Percentiles rank a stretch among this genome's conserved stretches.
phyloP scores from a whole-genome alignment of 2,329 filamentous ascomycete species.

The Phyllosticta ampelicida region DNA sequence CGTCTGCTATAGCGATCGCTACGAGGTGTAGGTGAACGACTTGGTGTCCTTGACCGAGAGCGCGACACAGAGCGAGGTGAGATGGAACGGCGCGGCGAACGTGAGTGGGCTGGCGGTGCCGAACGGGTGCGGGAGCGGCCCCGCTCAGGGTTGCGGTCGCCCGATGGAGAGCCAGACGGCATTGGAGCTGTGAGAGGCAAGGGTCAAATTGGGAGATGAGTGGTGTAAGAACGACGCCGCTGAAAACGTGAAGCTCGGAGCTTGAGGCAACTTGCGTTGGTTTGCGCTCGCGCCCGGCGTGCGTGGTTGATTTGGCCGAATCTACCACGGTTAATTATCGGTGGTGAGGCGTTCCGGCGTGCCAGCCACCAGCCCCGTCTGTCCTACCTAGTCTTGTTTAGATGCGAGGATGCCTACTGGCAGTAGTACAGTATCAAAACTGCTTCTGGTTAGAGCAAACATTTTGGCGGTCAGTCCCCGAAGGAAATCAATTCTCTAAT shows the following conservation, averaged over 20 bases:
- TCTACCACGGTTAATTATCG: background rate
- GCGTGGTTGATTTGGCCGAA: background rate
- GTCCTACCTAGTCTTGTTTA: too few species aligned
- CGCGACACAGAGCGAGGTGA: constrained; percentile 27
- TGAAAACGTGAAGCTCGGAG: background rate
- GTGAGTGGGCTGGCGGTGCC: constrained; percentile 18
- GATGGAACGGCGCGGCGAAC: constrained; percentile 26
- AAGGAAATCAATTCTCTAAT: too few species aligned
- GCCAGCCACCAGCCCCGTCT: background rate
- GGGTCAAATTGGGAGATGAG: background rate
- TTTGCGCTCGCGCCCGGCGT: background rate
- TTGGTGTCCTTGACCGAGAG: constrained; percentile 22
- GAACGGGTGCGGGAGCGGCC: constrained; percentile 28
- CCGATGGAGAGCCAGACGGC: constrained; percentile 8
- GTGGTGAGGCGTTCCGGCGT: too few species aligned
- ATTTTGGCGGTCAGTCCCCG: too few species aligned
- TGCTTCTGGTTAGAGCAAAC: too few species aligned
- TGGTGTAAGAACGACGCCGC: background rate
- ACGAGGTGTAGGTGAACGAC: constrained; percentile 14
- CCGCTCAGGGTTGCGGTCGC: constrained; percentile 28
- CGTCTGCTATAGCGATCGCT: constrained; percentile 15
- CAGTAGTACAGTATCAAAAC: too few species aligned
- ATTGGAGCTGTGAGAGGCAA: background rate
- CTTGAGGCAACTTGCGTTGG: background rate
- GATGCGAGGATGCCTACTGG: too few species aligned